Percentiles rank a stretch among this genome's conserved stretches.
Evolutionary conservation across 108 stramenopile species (phyloP).

Genomic region (Aurantiochytrium sp.): DNA sequence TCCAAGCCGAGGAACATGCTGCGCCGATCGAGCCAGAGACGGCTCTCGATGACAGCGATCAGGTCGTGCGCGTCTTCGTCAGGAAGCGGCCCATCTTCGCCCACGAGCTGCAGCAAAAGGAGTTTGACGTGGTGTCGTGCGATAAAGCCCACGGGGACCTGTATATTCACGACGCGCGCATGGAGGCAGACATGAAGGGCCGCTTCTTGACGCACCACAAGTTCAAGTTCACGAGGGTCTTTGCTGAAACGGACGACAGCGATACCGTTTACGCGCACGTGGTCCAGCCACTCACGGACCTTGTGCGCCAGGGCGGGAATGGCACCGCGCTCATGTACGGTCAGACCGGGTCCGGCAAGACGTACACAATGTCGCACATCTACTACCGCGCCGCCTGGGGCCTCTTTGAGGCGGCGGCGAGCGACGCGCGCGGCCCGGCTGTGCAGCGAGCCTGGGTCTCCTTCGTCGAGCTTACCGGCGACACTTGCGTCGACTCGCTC

Average conservation of each 20-base stretch:
- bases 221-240: not conserved
- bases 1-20: not conserved
- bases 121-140: not conserved
- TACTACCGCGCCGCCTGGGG: not conserved
- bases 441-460: not conserved
- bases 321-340: conserved; percentile 10
- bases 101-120: conserved; percentile 21
- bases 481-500: not conserved
- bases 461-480: not conserved
- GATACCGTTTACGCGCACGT: not conserved
- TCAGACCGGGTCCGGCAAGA: not conserved
- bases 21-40: not conserved
- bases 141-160: not conserved
- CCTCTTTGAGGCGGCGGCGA: not conserved
- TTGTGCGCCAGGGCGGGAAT: not conserved
- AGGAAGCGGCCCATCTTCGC: not conserved
- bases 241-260: not conserved
- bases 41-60: not conserved
- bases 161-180: not conserved
- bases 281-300: not conserved
- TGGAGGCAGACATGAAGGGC: conserved; percentile 14
- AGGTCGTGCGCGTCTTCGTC: not conserved
- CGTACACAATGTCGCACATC: conserved; percentile 26
- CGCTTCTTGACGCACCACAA: not conserved
- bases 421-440: not conserved